phyloP scores from a whole-genome alignment of 2,329 filamentous ascomycete genomes.

The Ilyonectria sp. region DNA sequence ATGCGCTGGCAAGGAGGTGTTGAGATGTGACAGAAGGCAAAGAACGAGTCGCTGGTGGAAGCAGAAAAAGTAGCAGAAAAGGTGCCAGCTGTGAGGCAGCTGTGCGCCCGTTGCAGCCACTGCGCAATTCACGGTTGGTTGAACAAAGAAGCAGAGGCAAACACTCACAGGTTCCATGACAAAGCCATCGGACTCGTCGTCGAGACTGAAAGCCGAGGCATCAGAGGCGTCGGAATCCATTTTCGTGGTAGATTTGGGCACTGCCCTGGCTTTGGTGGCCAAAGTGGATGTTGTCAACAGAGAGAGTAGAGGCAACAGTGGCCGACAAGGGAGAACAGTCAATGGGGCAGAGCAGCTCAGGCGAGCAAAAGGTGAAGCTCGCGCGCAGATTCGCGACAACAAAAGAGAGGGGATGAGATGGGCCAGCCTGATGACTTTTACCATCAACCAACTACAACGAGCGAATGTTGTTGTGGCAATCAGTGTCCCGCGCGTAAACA shows the following conservation, averaged over 20 bases:
- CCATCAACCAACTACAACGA: constrained; percentile 41
- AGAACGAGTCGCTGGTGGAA: not conserved
- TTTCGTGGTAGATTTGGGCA: constrained; percentile 44
- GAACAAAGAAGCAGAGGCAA: constrained; percentile 12
- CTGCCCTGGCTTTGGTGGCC: constrained; percentile 36
- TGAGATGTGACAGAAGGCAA: constrained; percentile 6
- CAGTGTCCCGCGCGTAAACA: constrained; percentile 49
- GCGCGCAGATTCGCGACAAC: constrained; percentile 46
- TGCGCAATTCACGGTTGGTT: constrained; percentile 5
- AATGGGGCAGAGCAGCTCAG: constrained; percentile 34
- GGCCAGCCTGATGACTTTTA: constrained; percentile 44
- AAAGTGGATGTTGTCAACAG: constrained; percentile 39
- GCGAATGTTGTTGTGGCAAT: constrained; percentile 49
- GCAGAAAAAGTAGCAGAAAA: not conserved
- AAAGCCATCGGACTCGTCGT: constrained; percentile 61
- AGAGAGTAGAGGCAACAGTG: constrained; percentile 35
- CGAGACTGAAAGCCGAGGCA: constrained; percentile 59
- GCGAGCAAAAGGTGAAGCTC: constrained; percentile 40
- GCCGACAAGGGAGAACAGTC: constrained; percentile 40
- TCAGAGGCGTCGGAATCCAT: constrained; percentile 74
- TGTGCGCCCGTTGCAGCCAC: constrained; percentile 4
- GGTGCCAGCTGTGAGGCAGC: not conserved
- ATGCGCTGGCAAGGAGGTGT: constrained; percentile 15
- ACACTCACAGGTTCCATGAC: constrained; percentile 57
- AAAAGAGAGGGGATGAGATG: constrained; percentile 40